These are phyloP conservation scores for Didymella pomorum DNA, from an alignment of 2,329 filamentous ascomycete genomes.

Conservation along the genomic window DNA sequence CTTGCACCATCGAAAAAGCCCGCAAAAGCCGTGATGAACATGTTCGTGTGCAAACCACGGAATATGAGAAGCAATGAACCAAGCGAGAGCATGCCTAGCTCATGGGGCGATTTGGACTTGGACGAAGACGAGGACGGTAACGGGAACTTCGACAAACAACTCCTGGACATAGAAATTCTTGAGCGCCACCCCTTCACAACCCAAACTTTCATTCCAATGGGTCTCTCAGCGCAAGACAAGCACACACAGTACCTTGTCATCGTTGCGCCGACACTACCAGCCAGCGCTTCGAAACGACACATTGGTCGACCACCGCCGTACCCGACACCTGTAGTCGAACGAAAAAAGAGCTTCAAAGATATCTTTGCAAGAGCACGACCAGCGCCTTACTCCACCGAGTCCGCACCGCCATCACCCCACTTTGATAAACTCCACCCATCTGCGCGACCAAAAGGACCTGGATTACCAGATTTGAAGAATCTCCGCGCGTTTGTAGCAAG, in stretches of 20 bases:
- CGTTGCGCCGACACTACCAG: conserved; percentile 78
- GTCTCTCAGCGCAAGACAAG: conserved; percentile 58
- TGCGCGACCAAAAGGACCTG: conserved; percentile 56
- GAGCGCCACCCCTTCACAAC: conserved; percentile 94
- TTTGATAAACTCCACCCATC: conserved; percentile 42
- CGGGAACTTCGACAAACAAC: conserved; percentile 31
- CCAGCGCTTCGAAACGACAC: conserved; percentile 45
- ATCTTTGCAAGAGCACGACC: conserved; percentile 54
- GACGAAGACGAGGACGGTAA: conserved; percentile 44
- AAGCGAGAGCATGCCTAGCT: conserved; percentile 46
- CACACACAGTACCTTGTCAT: conserved; percentile 77
- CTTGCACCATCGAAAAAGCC: conserved; percentile 66
- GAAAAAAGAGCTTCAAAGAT: conserved; percentile 45
- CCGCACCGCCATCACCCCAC: conserved; percentile 46
- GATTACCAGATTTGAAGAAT: conserved; percentile 74
- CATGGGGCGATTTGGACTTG: conserved; percentile 45
- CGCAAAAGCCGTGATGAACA: conserved; percentile 74
- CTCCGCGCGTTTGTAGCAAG: conserved; percentile 81
- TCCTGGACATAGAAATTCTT: conserved; percentile 75
- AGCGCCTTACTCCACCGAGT: conserved; percentile 61
- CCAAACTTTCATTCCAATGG: conserved; percentile 88
- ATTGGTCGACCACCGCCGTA: conserved; percentile 51
- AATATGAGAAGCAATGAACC: conserved; percentile 56
- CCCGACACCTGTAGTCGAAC: conserved; percentile 49
- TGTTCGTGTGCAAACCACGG: conserved; percentile 85